Conservation (phyloP, 768 basidiomycete genomes). For the Chiua virens region DNA sequence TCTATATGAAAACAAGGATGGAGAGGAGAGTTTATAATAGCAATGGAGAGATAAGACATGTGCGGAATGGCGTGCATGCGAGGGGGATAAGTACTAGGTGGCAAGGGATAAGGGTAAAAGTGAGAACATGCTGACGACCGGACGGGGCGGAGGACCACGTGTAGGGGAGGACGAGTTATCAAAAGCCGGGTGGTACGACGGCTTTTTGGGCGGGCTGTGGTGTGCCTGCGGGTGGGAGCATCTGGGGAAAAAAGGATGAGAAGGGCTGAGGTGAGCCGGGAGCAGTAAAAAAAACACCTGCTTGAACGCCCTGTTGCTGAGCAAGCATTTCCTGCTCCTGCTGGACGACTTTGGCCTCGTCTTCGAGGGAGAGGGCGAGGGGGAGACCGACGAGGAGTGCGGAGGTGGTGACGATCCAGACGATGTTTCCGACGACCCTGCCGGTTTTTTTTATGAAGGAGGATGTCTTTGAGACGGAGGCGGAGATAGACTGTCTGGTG, state of each 20-base stretch:
- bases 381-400: conserved; percentile 93
- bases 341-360: conserved; percentile 90
- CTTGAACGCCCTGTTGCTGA: conserved; percentile 89
- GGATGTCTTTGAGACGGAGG: conserved; percentile 58
- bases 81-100: conserved; percentile 15
- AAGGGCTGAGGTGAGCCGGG: neutral
- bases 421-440: conserved; percentile 80
- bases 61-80: conserved; percentile 9
- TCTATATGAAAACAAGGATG: conserved; percentile 17
- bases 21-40: conserved; percentile 30
- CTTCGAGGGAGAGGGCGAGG: conserved; percentile 89
- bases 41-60: conserved; percentile 28
- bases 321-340: conserved; percentile 94
- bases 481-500: conserved; percentile 74
- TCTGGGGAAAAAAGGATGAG: conserved; percentile 42
- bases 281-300: conserved; percentile 53
- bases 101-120: conserved; percentile 10
- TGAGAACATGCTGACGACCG: conserved; percentile 4
- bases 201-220: conserved; percentile 43
- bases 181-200: conserved; percentile 87
- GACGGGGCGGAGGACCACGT: neutral
- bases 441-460: conserved; percentile 64
- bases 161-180: conserved; percentile 19
- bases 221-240: conserved; percentile 61
- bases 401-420: conserved; percentile 94